A percentile compares a stretch with the other conserved stretches of the same genome.
Evolutionary conservation across 2,329 filamentous ascomycete genomes (phyloP).

Genomic region (Raffaelea albimanens): DNA sequence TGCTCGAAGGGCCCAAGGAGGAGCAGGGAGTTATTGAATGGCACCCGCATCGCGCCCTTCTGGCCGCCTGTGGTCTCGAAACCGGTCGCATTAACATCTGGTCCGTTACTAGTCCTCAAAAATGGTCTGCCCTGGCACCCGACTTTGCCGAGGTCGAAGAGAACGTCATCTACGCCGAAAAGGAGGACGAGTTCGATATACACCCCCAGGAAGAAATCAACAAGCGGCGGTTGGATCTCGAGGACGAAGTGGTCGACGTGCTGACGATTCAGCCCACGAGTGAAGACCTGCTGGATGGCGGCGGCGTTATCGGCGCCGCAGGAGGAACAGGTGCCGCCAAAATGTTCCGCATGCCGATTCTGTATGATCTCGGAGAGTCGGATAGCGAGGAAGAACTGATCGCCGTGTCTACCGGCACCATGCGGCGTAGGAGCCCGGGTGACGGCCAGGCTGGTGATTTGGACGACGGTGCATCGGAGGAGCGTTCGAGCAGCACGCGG

Average conservation of each 20-base stretch:
- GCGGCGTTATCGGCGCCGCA: not conserved
- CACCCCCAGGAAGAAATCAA: conserved; percentile 92
- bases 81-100: conserved; percentile 91
- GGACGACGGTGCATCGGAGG: conserved; percentile 38
- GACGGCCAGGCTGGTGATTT: conserved; percentile 46
- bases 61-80: conserved; percentile 87
- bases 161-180: conserved; percentile 92
- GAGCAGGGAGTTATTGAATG: conserved; percentile 95
- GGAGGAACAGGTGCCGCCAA: conserved; percentile 21
- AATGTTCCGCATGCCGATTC: conserved; percentile 78
- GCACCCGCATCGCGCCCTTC: conserved; percentile 80
- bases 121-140: conserved; percentile 93
- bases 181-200: conserved; percentile 96
- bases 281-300: conserved; percentile 33
- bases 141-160: conserved; percentile 98
- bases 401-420: conserved; percentile 64
- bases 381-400: conserved; percentile 89
- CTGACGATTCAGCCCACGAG: conserved; percentile 64
- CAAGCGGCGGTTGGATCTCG: conserved; percentile 77
- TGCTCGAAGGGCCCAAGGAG: conserved; percentile 92
- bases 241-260: conserved; percentile 91
- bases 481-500: conserved; percentile 1
- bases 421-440: conserved; percentile 75
- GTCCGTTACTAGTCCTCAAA: conserved; percentile 90
- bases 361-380: conserved; percentile 87